Conservation (phyloP, 179 eudicot species). For the Actinidia arguta region DNA sequence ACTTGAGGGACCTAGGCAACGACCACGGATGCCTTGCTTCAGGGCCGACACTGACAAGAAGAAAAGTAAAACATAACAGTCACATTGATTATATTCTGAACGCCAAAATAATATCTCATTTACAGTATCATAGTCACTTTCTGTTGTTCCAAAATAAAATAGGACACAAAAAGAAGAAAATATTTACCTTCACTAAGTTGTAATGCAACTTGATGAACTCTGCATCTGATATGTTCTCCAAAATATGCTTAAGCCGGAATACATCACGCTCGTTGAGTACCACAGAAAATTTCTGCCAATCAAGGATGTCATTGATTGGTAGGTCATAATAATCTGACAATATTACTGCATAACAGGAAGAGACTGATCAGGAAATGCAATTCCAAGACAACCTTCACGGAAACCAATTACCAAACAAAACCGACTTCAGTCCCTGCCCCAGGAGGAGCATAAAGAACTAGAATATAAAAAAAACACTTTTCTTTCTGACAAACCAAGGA, state of each 20-base stretch:
- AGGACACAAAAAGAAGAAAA: no score
- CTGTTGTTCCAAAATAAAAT: no score
- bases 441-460: not conserved
- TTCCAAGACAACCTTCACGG: not conserved
- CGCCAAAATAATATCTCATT: no score
- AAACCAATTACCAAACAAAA: not conserved
- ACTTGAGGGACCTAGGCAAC: no score
- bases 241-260: slow-evolving; percentile 84
- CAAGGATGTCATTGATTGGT: slow-evolving; percentile 86
- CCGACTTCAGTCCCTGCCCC: not conserved
- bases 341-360: slow-evolving; percentile 64
- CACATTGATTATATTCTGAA: no score
- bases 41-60: no score
- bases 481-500: not conserved
- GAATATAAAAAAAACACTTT: not conserved
- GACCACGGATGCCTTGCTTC: no score
- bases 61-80: no score
- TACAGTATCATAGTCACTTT: no score
- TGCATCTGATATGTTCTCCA: slow-evolving; percentile 66
- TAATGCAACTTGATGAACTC: slow-evolving; percentile 74
- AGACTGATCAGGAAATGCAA: slow-evolving; percentile 4
- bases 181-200: slow-evolving; percentile 84
- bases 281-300: slow-evolving; percentile 85
- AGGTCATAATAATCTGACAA: slow-evolving; percentile 89
- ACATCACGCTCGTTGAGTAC: slow-evolving; percentile 87